Conservation (phyloP, 2,329 filamentous ascomycete species). For the Trichoderma koningii region DNA sequence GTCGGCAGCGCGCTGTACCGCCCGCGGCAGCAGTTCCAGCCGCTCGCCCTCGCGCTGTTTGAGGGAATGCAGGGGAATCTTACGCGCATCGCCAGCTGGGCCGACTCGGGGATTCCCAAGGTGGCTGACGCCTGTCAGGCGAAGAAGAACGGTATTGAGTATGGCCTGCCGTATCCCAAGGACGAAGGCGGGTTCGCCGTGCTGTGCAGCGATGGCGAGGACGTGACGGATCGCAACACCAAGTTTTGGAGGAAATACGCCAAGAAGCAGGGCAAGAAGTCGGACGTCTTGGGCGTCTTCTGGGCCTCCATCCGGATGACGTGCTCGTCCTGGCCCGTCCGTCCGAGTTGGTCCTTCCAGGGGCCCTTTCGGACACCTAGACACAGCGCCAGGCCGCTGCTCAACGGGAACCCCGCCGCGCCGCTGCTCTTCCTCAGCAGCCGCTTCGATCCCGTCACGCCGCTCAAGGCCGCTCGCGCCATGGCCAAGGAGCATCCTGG, state of each 20-base stretch:
- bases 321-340: slow-evolving; percentile 43
- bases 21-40: slow-evolving; percentile 30
- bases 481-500: slow-evolving; percentile 32
- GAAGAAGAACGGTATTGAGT: slow-evolving; percentile 31
- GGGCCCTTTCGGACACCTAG: slow-evolving; percentile 36
- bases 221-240: slow-evolving; percentile 29
- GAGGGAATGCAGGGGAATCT: slow-evolving; percentile 31
- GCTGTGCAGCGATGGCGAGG: slow-evolving; percentile 40
- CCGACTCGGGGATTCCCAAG: slow-evolving; percentile 16
- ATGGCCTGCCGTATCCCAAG: neutral
- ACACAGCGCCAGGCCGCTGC: slow-evolving; percentile 29
- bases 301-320: slow-evolving; percentile 42
- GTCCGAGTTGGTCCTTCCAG: slow-evolving; percentile 43
- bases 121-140: slow-evolving; percentile 26
- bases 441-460: slow-evolving; percentile 48
- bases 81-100: neutral
- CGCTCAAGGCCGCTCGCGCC: slow-evolving; percentile 33
- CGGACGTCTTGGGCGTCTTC: slow-evolving; percentile 36
- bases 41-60: slow-evolving; percentile 24
- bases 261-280: slow-evolving; percentile 32
- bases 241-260: slow-evolving; percentile 36
- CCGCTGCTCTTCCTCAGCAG: slow-evolving; percentile 49
- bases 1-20: slow-evolving; percentile 38
- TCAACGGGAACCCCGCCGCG: slow-evolving; percentile 40
- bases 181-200: slow-evolving; percentile 27